Evolutionary conservation across 352 stramenopile species (phyloP), one percentile per base, ranked within the genome.

Genomic region (Globisporangium nunn): DNA sequence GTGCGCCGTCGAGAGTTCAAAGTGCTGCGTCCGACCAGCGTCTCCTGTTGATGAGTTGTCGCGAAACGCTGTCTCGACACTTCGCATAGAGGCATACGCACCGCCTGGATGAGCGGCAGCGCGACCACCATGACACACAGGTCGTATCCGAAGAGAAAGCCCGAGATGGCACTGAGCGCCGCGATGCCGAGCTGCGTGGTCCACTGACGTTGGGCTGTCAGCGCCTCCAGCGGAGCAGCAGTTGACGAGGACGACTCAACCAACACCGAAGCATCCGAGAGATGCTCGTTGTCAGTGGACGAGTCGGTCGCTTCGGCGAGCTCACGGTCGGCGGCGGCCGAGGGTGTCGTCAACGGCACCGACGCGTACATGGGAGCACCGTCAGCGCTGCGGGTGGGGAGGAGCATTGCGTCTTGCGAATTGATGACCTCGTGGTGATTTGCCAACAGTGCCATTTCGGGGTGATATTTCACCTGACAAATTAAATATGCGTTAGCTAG

Each of bases 121-220:
- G 77, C 79, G 29, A 89, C 62, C 14, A 89, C 74, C 79, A 89
- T 89, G 56, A 89, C 79, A 44, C 79, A 89, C 28, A 89, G 61
- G 50, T 89, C 79, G 60, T 89, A 89, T 47, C 79, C 79, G 29
- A 89, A 89, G 11, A 89, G 64, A 50, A 89, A 89, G 0, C 79
- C 79, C 11, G 77, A 87, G 49, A 89, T 64, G 14, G 79, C 79
- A 37, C 79, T 89, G 39, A 89, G 68, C 17, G 64, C 75, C 33
- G 74, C 81, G 30, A 89, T 72, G 54, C 68, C 78, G 37, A 71
- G 35, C 52, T 89, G 76, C 30, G 68, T 72, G 6, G 58, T 51
- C 40, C 67, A 64, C 15, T 17, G 29, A 0, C 39, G 18, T 4
- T 30, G 14, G 40, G 30, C 30, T 23, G 23, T 23, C 23, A 23